phyloP scores from a whole-genome alignment of 225 moss, liverwort and hornwort genomes.

The Antitrichia curtipendula region DNA sequence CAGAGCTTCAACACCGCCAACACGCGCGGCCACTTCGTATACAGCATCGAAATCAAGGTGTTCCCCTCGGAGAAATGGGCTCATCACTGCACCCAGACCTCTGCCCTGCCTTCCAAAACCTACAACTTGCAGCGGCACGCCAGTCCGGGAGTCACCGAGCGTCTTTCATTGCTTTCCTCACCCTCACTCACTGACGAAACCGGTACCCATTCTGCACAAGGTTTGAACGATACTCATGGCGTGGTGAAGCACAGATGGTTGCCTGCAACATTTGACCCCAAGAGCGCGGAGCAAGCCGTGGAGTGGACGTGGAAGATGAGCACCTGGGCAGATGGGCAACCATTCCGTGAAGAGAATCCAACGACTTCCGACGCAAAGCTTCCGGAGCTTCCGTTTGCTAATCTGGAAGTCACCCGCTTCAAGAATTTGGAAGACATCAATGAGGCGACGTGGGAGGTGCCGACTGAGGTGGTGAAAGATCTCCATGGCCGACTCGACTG shows the following conservation, averaged over 20 bases:
- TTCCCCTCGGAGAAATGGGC: conserved; percentile 23
- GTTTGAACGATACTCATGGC: neutral
- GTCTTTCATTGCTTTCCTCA: neutral
- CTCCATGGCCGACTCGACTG: conserved; percentile 19
- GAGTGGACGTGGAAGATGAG: conserved; percentile 35
- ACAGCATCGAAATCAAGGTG: conserved; percentile 22
- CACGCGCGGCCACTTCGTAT: conserved; percentile 17
- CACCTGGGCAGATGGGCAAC: conserved; percentile 19
- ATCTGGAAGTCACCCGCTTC: conserved; percentile 25
- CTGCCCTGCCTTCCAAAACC: conserved; percentile 4
- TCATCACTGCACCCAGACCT: conserved; percentile 4
- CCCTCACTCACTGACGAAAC: neutral
- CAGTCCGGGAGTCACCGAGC: conserved; percentile 15
- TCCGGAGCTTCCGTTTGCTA: conserved; percentile 4
- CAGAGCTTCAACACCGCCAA: conserved; percentile 2
- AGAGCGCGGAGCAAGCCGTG: conserved; percentile 4
- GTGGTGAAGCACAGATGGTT: conserved; percentile 25
- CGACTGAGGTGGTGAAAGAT: neutral
- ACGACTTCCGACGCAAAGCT: neutral
- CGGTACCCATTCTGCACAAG: neutral
- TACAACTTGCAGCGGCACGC: conserved; percentile 18
- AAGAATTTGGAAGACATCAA: conserved; percentile 25
- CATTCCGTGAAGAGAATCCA: conserved; percentile 4
- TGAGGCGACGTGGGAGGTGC: conserved; percentile 27
- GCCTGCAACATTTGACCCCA: conserved; percentile 3